These are phyloP conservation scores for Canariomyces notabilis DNA, from an alignment of 2,329 filamentous ascomycete genomes.

Conservation along the genomic window DNA sequence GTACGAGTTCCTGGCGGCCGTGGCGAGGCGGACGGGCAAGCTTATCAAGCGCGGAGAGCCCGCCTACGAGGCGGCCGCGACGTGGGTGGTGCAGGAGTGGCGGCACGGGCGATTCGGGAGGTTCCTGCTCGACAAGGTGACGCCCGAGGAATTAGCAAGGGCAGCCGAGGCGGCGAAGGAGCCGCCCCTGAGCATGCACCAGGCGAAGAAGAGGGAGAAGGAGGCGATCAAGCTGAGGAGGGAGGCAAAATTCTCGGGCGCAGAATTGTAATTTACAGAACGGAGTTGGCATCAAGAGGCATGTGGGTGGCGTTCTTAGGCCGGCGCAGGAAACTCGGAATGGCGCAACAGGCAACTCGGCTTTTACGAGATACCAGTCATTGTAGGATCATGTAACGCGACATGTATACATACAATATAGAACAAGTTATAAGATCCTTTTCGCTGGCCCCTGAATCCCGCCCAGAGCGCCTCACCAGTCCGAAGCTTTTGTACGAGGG, in stretches of 20 bases:
- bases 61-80: slow-evolving; percentile 66
- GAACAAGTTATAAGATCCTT: background rate
- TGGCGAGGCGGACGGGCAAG: slow-evolving; percentile 71
- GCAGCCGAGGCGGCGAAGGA: slow-evolving; percentile 46
- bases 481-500: slow-evolving; percentile 2
- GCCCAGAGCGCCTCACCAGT: slow-evolving; percentile 7
- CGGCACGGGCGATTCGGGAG: slow-evolving; percentile 68
- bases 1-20: slow-evolving; percentile 61
- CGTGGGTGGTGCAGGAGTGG: slow-evolving; percentile 80
- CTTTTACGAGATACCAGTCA: slow-evolving; percentile 3
- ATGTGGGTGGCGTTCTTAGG: background rate
- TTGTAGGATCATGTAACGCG: background rate
- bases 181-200: slow-evolving; percentile 56
- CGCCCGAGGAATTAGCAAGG: slow-evolving; percentile 48
- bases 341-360: background rate
- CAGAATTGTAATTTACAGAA: slow-evolving; percentile 14
- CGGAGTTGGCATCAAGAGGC: background rate
- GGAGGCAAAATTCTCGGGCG: slow-evolving; percentile 27
- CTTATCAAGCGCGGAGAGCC: slow-evolving; percentile 67
- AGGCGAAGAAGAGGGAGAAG: slow-evolving; percentile 64
- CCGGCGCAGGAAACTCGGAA: background rate
- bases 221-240: slow-evolving; percentile 43
- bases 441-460: background rate
- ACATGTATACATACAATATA: slow-evolving; percentile 6
- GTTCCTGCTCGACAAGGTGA: slow-evolving; percentile 75